Evolutionary conservation across 768 basidiomycete genomes (phyloP).

Genomic region (Termitomyces sp.): DNA sequence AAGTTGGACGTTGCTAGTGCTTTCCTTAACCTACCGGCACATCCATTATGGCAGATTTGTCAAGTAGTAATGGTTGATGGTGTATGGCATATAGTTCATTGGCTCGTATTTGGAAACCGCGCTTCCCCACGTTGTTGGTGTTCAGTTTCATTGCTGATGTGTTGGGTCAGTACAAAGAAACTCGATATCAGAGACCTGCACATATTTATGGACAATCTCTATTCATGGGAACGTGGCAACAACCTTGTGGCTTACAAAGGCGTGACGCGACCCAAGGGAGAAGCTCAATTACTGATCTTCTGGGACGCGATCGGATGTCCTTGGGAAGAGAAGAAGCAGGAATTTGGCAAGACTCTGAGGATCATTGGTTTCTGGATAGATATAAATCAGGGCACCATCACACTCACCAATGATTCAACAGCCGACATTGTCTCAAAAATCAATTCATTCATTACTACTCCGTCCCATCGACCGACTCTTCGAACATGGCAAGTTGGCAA

Average conservation of each 20-base stretch:
- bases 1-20: conserved; percentile 28
- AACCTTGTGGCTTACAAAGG: background rate
- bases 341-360: conserved; percentile 18
- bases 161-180: conserved; percentile 16
- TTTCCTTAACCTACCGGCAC: conserved; percentile 27
- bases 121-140: conserved; percentile 23
- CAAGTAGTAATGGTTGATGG: conserved; percentile 27
- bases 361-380: conserved; percentile 32
- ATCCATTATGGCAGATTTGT: conserved; percentile 30
- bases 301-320: conserved; percentile 24
- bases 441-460: background rate
- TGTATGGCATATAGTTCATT: conserved; percentile 21
- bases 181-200: conserved; percentile 16
- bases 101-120: conserved; percentile 24
- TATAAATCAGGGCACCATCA: conserved; percentile 10
- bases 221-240: background rate
- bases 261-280: conserved; percentile 11
- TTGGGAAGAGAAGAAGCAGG: conserved; percentile 25
- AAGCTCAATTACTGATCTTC: conserved; percentile 23
- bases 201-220: conserved; percentile 22
- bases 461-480: background rate
- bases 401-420: conserved; percentile 10
- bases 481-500: conserved; percentile 26
- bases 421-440: conserved; percentile 13
- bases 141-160: conserved; percentile 22